Evolutionary conservation across 2,329 filamentous ascomycete species (phyloP).

Genomic region (Trichoderma brevicompactum): DNA sequence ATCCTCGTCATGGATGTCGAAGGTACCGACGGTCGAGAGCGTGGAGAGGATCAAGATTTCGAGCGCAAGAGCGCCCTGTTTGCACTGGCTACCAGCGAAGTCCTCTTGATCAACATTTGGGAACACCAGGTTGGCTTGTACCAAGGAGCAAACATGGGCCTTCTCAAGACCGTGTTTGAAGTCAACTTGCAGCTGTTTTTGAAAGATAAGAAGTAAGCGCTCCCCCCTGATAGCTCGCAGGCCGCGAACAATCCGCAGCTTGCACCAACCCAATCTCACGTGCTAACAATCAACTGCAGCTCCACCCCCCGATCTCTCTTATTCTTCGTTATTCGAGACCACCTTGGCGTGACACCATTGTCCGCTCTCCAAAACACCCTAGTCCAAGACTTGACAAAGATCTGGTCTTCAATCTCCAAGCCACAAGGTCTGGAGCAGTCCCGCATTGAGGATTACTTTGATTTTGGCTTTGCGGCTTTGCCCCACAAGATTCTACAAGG

Average conservation of each 20-base stretch:
- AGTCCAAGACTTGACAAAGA: conserved; percentile 84
- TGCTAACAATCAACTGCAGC: conserved; percentile 50
- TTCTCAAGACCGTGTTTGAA: conserved; percentile 98
- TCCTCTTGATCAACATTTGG: conserved; percentile 98
- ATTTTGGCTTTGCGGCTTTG: conserved; percentile 94
- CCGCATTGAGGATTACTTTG: conserved; percentile 94
- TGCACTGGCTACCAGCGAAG: conserved; percentile 94
- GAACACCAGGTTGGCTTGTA: conserved; percentile 98
- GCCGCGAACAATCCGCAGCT: conserved; percentile 1
- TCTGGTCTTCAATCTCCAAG: conserved; percentile 93
- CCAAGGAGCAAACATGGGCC: conserved; percentile 97
- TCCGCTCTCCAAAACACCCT: conserved; percentile 88
- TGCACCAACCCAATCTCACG: conserved; percentile 7
- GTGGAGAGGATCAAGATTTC: conserved; percentile 98
- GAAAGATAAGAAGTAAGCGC: conserved; percentile 83
- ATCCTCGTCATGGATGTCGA: conserved; percentile 99
- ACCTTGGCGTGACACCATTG: conserved; percentile 88
- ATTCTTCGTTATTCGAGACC: conserved; percentile 98
- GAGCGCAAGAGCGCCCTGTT: conserved; percentile 98
- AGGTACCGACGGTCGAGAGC: conserved; percentile 92
- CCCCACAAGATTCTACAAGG: conserved; percentile 97
- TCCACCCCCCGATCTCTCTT: conserved; percentile 87
- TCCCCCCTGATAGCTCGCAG: conserved; percentile 31
- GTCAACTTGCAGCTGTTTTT: conserved; percentile 97
- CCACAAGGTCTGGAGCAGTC: conserved; percentile 86